Conservation (phyloP, 176 grass and related monocot species). For the Rhynchospora tenuis region DNA sequence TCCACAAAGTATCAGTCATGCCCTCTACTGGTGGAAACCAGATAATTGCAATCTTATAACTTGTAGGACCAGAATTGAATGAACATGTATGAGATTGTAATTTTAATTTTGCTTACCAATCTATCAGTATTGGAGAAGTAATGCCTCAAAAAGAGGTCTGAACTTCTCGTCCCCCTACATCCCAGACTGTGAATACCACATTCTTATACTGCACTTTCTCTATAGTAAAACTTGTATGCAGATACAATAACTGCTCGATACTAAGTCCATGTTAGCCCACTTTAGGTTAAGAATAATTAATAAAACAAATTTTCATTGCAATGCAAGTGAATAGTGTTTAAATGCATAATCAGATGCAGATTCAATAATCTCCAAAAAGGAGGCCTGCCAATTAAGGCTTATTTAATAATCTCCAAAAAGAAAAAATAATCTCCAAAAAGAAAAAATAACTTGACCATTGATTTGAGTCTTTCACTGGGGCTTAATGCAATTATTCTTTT, state of each 20-base stretch:
- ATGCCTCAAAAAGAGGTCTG: conserved; percentile 19
- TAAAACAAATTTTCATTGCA: not conserved
- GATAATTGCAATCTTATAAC: not conserved
- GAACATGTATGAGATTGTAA: not conserved
- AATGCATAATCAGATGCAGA: not conserved
- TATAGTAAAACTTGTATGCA: conserved; percentile 16
- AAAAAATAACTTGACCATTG: no score
- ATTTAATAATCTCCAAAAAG: no score
- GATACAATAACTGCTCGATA: not conserved
- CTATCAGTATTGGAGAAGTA: conserved; percentile 25
- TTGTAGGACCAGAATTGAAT: not conserved
- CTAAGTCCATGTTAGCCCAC: not conserved
- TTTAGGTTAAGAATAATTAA: not conserved
- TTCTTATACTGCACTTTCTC: conserved; percentile 31
- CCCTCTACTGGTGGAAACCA: not conserved
- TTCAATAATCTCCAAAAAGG: no score
- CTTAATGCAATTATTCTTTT: not conserved
- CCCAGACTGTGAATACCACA: conserved; percentile 23
- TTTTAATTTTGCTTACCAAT: conserved; percentile 9
- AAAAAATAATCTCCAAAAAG: not conserved
- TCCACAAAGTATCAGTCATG: not conserved
- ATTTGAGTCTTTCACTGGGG: not conserved
- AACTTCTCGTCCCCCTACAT: conserved; percentile 21
- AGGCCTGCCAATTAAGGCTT: no score
- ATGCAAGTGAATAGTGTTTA: not conserved